Base-by-base conservation (phyloP, 768 basidiomycete genomes). In the Gautieria morchelliformis region DNA sequence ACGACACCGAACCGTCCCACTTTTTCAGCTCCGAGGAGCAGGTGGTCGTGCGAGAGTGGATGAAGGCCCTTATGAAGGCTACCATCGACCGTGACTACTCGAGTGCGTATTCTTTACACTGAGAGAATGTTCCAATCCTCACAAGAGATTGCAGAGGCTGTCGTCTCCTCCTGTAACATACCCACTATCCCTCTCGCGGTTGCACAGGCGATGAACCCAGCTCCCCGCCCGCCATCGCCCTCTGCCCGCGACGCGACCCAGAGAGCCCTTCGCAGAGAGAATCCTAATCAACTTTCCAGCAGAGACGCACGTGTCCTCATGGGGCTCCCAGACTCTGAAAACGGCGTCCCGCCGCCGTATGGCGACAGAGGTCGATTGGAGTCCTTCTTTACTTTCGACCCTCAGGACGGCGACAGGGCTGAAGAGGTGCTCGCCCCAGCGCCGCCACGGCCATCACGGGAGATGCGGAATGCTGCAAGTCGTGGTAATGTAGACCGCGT, bases 61-160 rank as follows among this genome's bases (percentile, higher is more conserved):
- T 98, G 96, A 99, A 98, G 74, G 92, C 94, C 8, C 82, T 99
- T 63, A 97, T 98, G 92, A 99, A 98, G 69, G 92, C 95, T 2
- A 97, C 95, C 12, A 99, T 99, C 63, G 86, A 82, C 9, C 76
- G 96, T 56, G 96, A 98, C 68, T 97, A 94, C 67, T 80, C 86
- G 9, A 87, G 93, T 94, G 64, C 40, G 86, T 76, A 40, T 52
- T 37, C 27, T 56, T 47, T 27, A 52, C 32, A 49, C 9, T 37
- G 45, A 5, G 24, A 30, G 15, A 45, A 22, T 59, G 45, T 33
- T 61, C 39, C 19, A 33, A 14, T 37, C 10, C 27, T 35, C n/a
- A 52, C 51, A 5, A 5, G 0, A 32, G 39, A n/a, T 41, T 51
- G 33, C 64, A 93, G 95, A 86, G 65, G 89, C 93, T 24, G 94